phyloP scores from a whole-genome alignment of 164 flowering plant species.

The Amborella trichopoda region DNA sequence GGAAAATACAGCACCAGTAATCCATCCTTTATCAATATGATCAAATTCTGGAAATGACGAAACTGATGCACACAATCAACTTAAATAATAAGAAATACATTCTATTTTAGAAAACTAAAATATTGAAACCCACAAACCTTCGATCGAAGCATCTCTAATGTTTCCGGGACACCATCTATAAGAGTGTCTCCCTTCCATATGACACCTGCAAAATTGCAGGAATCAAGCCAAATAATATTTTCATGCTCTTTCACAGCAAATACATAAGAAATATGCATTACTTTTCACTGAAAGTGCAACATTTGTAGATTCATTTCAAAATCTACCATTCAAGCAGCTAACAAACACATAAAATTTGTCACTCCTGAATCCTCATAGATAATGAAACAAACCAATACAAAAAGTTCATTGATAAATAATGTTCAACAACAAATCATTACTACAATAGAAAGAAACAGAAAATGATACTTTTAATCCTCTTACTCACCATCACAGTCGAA shows the following conservation, averaged over 20 bases:
- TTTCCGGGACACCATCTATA: slow-evolving; percentile 65
- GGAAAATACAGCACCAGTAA: too few species aligned
- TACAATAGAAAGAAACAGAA: neutral
- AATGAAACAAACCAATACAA: neutral
- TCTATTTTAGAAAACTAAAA: too few species aligned
- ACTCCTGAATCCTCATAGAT: neutral
- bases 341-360: neutral
- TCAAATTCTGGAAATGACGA: too few species aligned
- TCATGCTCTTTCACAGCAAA: too few species aligned
- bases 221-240: neutral
- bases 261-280: neutral
- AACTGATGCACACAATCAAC: too few species aligned
- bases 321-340: neutral
- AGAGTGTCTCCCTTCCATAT: slow-evolving; percentile 92
- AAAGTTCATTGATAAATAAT: neutral
- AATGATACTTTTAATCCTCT: neutral
- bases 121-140: too few species aligned
- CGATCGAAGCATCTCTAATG: slow-evolving; percentile 64
- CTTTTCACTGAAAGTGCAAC: neutral
- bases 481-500: slow-evolving; percentile 90
- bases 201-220: slow-evolving; percentile 37
- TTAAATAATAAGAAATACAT: too few species aligned
- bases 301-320: neutral
- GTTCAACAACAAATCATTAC: neutral
- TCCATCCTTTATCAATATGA: too few species aligned